A percentile compares a stretch with the other conserved stretches of the same genome.
These are phyloP conservation scores for Macrophomina pseudophaseolina DNA, from an alignment of 2,329 filamentous ascomycete species.

Conservation along the genomic window DNA sequence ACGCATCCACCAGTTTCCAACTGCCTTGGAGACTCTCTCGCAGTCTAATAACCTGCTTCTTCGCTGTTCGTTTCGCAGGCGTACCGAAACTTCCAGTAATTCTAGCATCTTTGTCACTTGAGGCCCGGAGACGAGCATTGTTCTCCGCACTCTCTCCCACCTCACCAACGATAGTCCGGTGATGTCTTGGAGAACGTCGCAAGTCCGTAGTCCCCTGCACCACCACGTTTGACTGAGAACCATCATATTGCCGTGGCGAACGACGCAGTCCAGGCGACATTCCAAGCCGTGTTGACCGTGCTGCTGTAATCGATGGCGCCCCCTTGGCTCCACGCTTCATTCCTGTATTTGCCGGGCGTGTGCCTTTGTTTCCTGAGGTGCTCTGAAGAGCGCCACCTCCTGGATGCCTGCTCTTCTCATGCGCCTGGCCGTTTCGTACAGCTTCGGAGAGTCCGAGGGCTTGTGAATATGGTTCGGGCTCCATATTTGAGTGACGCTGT, in stretches of 20 bases:
- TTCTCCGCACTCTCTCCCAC: not conserved
- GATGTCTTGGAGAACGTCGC: constrained; percentile 35
- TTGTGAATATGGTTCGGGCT: not conserved
- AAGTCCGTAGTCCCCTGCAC: not conserved
- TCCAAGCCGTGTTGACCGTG: not conserved
- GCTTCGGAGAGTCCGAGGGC: not conserved
- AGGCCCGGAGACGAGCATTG: not conserved
- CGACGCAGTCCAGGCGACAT: not conserved
- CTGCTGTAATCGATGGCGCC: not conserved
- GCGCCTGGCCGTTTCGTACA: not conserved
- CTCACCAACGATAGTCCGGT: constrained; percentile 16
- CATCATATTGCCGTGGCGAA: not conserved
- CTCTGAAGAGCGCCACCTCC: not conserved
- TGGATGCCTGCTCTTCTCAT: not conserved
- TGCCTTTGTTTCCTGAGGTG: not conserved
- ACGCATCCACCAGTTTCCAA: constrained; percentile 39
- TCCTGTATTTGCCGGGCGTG: not conserved
- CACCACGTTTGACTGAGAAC: not conserved
- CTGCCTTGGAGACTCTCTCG: constrained; percentile 40
- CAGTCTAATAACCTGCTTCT: constrained; percentile 28
- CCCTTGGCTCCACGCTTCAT: not conserved
- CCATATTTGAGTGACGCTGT: too few species aligned
- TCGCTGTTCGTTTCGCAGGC: not conserved
- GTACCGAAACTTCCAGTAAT: not conserved
- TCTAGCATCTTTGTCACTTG: not conserved